Conservation (phyloP, 164 flowering plant species). For the Dillenia turbinata region DNA sequence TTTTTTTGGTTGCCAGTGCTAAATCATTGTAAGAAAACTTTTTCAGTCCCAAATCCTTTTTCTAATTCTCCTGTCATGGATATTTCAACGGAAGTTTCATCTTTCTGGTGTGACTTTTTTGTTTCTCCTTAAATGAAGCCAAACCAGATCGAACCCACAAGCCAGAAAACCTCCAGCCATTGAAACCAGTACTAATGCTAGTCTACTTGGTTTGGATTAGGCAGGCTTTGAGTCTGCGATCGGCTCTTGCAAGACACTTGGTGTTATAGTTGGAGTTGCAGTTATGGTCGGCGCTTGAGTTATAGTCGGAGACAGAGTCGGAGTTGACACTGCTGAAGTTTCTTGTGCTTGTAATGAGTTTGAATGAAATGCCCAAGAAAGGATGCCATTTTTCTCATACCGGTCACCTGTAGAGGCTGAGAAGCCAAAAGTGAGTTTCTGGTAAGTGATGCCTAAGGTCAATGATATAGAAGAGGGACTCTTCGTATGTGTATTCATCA, state of each 20-base stretch:
- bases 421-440: constrained; percentile 16
- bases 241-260: no score
- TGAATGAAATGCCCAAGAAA: constrained; percentile 10
- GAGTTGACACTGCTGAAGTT: not conserved
- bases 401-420: constrained; percentile 16
- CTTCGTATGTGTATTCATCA: not conserved
- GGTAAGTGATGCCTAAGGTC: constrained; percentile 10
- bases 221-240: no score
- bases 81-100: not conserved
- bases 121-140: not conserved
- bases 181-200: no score
- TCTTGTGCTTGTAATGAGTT: not conserved
- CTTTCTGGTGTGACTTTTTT: not conserved
- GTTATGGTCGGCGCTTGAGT: no score
- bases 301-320: not conserved
- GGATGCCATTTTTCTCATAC: constrained; percentile 3
- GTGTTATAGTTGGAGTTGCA: no score
- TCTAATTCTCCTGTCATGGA: not conserved
- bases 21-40: constrained; percentile 7
- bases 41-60: not conserved
- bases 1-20: constrained; percentile 5
- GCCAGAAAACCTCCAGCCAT: not conserved
- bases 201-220: no score
- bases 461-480: not conserved
- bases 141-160: not conserved